These are phyloP conservation scores for Chaetomium fimeti DNA, from an alignment of 495 filamentous ascomycete genomes.

Conservation along the genomic window DNA sequence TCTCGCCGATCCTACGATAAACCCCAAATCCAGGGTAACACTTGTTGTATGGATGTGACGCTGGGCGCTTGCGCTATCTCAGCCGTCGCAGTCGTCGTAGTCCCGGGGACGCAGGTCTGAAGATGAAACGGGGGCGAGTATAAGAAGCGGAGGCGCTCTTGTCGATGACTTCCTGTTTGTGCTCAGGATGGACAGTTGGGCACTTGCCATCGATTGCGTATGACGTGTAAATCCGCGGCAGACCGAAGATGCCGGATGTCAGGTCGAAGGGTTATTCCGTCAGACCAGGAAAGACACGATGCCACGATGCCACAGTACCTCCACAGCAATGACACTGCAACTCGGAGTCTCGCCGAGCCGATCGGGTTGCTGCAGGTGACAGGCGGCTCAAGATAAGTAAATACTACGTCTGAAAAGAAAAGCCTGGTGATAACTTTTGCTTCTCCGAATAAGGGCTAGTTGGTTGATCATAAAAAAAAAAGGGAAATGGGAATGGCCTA, in stretches of 20 bases:
- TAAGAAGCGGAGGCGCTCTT: constrained; percentile 6
- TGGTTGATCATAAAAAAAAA: too few species aligned
- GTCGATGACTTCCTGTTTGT: constrained; percentile 23
- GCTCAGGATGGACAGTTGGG: constrained; percentile 12
- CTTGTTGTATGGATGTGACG: not conserved
- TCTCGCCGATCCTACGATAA: constrained; percentile 14
- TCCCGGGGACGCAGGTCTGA: constrained; percentile 2
- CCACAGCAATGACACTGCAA: too few species aligned
- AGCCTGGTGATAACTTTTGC: too few species aligned
- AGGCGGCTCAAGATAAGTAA: not conserved
- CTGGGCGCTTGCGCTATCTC: constrained; percentile 4
- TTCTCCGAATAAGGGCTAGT: not conserved
- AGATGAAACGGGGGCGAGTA: constrained; percentile 14
- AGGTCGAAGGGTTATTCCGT: not conserved
- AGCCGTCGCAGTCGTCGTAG: constrained; percentile 1
- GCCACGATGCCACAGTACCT: not conserved
- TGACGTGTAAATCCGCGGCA: constrained; percentile 7
- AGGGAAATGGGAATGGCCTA: too few species aligned
- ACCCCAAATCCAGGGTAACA: constrained; percentile 12
- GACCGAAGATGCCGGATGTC: not conserved
- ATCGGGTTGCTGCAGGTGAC: not conserved
- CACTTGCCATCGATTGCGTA: constrained; percentile 2
- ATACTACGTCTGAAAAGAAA: not conserved
- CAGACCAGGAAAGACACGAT: not conserved
- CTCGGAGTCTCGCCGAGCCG: constrained; percentile 2